Base-by-base conservation (phyloP, 441 rosid genomes). In the Pelargonium citronellum region DNA sequence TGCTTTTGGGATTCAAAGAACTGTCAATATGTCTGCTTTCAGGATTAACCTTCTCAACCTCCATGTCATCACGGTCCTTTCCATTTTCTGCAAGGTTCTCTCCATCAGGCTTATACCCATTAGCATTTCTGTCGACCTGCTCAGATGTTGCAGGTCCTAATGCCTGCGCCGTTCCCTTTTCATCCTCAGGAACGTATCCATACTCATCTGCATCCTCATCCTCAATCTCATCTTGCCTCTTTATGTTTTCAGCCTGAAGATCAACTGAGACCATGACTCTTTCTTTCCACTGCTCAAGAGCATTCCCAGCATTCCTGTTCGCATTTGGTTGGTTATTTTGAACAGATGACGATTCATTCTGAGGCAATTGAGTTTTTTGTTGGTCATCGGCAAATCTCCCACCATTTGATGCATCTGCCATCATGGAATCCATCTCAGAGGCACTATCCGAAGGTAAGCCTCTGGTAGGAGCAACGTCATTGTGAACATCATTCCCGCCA, bases 251-350 rank as follows among this genome's bases (percentile, higher is more conserved):
- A 22, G 78, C 85, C 46, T 64, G 83, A 73, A 88, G 87, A 81
- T 90, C 97, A 55, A 83, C 77, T 61, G 92, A 84, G 34, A 92
- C 83, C 80, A 76, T 88, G 55, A 86, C 91, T 86, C 94, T 89
- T 79, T 95, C 97, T 77, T 92, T 95, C 97, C 99, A 95, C 68
- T 88, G 90, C 81, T 91, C 81, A 74, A 86, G 78, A 53, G 99
- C 97, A 85, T 91, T 88, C 47, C 97, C 99, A 53, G 89, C 83
- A 66, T 77, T 92, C 76, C 98, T 78, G 39, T 91, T 92, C 57
- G 95, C 96, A 71, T 95, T 95, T 19, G 87, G 86, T 77, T 78
- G 86, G 67, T 77, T 78, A 75, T 84, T 85, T 74, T 80, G 86
- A 77, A 73, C 47, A 58, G 81, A 27, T 20, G 85, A 80, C 64